A percentile compares a stretch with the other conserved stretches of the same genome.
These are phyloP conservation scores for Dalbergia oliveri DNA, from an alignment of 306 rosid genomes.

Conservation along the genomic window DNA sequence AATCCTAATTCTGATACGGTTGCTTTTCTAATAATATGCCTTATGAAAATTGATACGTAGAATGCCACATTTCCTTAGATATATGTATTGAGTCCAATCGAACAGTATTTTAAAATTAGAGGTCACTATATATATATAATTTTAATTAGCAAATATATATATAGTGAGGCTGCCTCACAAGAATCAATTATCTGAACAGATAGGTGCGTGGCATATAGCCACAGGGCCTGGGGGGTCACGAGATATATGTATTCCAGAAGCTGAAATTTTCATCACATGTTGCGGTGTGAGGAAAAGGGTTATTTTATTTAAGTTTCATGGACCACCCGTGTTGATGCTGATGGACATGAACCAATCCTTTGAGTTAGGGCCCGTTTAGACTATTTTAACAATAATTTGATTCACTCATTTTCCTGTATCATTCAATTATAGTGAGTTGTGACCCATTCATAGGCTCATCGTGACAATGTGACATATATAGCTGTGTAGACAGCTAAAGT, in stretches of 20 bases:
- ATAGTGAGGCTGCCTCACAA: constrained; percentile 27
- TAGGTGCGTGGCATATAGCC: not conserved
- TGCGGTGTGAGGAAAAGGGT: not conserved
- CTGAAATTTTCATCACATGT: constrained; percentile 10
- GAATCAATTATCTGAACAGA: not conserved
- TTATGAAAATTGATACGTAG: too few relatives aligned
- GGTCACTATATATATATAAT: too few relatives aligned
- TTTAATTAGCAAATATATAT: too few relatives aligned
- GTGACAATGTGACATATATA: constrained; percentile 1
- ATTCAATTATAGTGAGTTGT: constrained; percentile 22
- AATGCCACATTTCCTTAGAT: too few relatives aligned
- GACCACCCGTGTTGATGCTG: constrained; percentile 40
- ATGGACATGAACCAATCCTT: not conserved
- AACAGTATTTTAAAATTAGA: too few relatives aligned
- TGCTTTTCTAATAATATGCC: not conserved
- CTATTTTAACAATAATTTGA: constrained; percentile 17
- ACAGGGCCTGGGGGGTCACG: constrained; percentile 3
- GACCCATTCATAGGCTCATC: not conserved
- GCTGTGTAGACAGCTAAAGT: not conserved
- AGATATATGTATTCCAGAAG: not conserved
- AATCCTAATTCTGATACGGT: not conserved
- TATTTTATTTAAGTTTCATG: constrained; percentile 37
- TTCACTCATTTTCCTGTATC: constrained; percentile 38
- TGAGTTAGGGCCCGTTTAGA: not conserved
- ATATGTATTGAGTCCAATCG: not conserved